Conservation (phyloP, 2,329 filamentous ascomycete species). For the Alternaria atra region DNA sequence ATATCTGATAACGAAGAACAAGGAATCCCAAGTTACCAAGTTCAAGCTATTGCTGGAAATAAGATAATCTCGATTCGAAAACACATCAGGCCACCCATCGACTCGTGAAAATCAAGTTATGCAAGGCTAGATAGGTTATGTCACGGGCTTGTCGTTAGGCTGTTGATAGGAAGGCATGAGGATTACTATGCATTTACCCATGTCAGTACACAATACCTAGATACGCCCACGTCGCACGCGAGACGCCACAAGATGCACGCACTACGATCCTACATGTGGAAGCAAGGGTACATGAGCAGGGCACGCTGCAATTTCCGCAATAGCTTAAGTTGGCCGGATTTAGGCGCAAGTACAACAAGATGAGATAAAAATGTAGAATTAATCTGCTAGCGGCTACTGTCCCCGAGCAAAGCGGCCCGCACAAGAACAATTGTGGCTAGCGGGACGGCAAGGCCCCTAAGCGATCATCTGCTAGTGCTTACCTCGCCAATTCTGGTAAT, state of each 20-base stretch:
- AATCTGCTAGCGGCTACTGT: background rate
- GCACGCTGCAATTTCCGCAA: background rate
- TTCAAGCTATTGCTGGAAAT: background rate
- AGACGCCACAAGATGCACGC: background rate
- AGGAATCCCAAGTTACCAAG: background rate
- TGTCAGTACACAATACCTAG: background rate
- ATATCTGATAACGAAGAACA: background rate
- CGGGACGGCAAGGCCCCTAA: background rate
- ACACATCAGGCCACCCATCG: background rate
- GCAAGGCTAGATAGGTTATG: background rate
- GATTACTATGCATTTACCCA: background rate
- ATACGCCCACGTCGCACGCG: background rate
- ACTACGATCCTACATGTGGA: background rate
- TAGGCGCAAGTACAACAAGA: background rate
- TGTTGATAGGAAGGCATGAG: background rate
- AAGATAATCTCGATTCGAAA: background rate
- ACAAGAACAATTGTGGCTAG: slow-evolving; percentile 2
- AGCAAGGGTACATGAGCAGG: background rate
- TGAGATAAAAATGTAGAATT: background rate
- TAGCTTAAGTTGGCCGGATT: background rate
- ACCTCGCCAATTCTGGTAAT: background rate
- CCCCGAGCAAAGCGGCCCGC: background rate
- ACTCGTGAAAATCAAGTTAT: background rate
- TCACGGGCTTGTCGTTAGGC: background rate
- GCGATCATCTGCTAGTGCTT: slow-evolving; percentile 1